Evolutionary conservation across 2,329 filamentous ascomycete species (phyloP), one percentile per base, ranked within the genome.

Genomic region (Tolypocladium endophyticum): DNA sequence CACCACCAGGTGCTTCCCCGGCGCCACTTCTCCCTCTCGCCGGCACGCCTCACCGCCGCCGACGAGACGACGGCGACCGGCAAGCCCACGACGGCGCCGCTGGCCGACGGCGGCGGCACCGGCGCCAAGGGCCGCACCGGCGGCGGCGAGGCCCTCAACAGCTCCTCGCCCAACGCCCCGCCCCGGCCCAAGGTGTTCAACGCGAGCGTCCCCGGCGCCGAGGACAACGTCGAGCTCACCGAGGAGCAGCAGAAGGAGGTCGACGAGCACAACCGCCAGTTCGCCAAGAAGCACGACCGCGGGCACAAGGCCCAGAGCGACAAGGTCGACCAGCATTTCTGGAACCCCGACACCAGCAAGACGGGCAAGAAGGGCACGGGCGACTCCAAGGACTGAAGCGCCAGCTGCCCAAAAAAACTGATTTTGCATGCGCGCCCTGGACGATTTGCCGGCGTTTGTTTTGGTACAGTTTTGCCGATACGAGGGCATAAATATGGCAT

Each of bases 261-360:
- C 20, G 77, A 84, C 58, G 68, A 76, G 70, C 84, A 87, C 66
- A 87, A 87, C 61, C 63, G 62, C 63, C 81, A 86, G 0, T 86
- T 86, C 68, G 80, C 80, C 55, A 67, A 76, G 64, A 79, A 78
- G 62, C 79, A 85, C 65, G 83, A 81, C 60, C 74, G 70, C 16
- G 75, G 77, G 0, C 65, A 71, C 7, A 53, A 64, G 3, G 78
- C 78, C 0, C 71, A 66, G 1, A 69, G 73, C 1, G 80, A 84
- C 60, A 80, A 80, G 71, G 81, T 85, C 2, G 73, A 82, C 61
- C 79, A 80, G 69, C 78, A 76, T 23, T 86, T 81, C 62, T 86
- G 82, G 81, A 72, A 57, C 28, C 8, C 12, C 0, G 62, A 60
- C 1, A 55, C n/a, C 30, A 28, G n/a, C 23, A 38, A 56, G 36